Evolutionary conservation across 305 asterid genomes (phyloP).

Genomic region (Solanum aculeatissimum): DNA sequence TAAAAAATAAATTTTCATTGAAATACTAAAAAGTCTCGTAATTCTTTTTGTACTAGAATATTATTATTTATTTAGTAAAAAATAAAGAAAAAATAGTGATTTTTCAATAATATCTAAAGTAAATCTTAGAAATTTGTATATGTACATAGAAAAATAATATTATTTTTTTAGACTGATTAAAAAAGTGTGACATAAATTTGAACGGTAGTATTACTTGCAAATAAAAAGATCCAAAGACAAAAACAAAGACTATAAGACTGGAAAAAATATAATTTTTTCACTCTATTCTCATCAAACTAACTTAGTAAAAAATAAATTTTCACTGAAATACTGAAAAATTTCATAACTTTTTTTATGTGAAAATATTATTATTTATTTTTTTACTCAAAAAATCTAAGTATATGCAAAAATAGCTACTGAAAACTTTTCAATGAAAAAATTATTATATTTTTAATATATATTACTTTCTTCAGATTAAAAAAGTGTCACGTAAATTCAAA

Average conservation of each 20-base stretch:
- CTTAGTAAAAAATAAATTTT: neutral
- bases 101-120: too few species aligned
- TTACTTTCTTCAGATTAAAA: too few species aligned
- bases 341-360: neutral
- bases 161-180: neutral
- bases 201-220: neutral
- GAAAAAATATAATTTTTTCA: too few species aligned
- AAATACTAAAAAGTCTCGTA: neutral
- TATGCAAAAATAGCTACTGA: too few species aligned
- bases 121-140: too few species aligned
- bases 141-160: too few species aligned
- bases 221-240: constrained; percentile 41
- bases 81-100: too few species aligned
- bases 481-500: neutral
- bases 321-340: accelerated
- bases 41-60: too few species aligned
- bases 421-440: neutral
- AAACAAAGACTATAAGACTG: constrained; percentile 18
- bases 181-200: neutral
- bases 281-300: too few species aligned
- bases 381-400: too few species aligned
- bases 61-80: too few species aligned
- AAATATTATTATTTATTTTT: too few species aligned
- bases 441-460: neutral
- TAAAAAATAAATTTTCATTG: neutral